Evolutionary conservation across 228 moss, liverwort and hornwort genomes (phyloP).

Genomic region (Sphagnum magellanicum): DNA sequence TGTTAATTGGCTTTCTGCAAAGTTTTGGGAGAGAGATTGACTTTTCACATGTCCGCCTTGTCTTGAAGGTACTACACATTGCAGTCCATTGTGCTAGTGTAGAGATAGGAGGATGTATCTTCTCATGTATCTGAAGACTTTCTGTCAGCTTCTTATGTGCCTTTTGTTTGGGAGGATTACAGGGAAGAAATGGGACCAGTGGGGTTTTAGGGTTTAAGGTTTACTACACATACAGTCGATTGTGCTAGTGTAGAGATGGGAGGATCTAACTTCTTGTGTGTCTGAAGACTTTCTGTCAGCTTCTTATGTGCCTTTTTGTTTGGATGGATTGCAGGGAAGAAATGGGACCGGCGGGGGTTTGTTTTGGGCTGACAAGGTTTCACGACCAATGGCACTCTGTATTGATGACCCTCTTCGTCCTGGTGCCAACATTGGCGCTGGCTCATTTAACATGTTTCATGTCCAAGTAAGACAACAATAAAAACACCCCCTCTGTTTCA

Average conservation of each 20-base stretch:
- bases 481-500: background rate
- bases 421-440: conserved; percentile 83
- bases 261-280: too few species aligned
- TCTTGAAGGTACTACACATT: conserved; percentile 60
- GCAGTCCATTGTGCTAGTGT: too few species aligned
- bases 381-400: conserved; percentile 69
- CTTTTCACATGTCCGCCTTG: conserved; percentile 79
- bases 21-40: conserved; percentile 85
- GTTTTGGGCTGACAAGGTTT: conserved; percentile 69
- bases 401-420: conserved; percentile 98
- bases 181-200: conserved; percentile 61
- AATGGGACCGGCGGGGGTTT: conserved; percentile 68
- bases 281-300: too few species aligned
- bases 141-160: too few species aligned
- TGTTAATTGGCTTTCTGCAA: conserved; percentile 82
- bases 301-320: background rate
- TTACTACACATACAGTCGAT: conserved; percentile 14
- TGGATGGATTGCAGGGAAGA: conserved; percentile 38
- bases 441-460: conserved; percentile 92
- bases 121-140: too few species aligned
- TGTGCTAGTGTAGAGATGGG: too few species aligned
- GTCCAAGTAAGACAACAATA: conserved; percentile 57
- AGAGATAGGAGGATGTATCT: too few species aligned
- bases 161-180: conserved; percentile 1
- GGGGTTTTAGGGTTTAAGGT: conserved; percentile 78